Evolutionary conservation across 352 stramenopile genomes (phyloP), one percentile per base, ranked within the genome.

Genomic region (Globisporangium barbulae): DNA sequence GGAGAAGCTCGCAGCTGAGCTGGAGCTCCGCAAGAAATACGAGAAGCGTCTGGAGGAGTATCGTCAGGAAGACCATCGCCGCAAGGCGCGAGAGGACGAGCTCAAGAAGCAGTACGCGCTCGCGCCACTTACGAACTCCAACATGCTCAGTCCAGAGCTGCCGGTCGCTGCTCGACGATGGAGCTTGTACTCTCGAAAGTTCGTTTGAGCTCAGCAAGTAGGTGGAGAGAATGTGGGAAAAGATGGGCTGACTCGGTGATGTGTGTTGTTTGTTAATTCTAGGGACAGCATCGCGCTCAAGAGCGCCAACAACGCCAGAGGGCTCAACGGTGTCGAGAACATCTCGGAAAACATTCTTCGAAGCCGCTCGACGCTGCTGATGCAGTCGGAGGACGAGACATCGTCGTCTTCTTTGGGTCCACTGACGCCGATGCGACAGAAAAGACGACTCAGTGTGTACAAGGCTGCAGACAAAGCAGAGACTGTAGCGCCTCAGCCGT

Each of bases 21-120:
- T 85, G 7, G 83, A 91, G 42, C 66, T 91, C 10, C 78, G 83
- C 22, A 84, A 76, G 39, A 92, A 92, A 54, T 94, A 87, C 56
- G 85, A 94, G 42, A 89, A 88, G 63, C 72, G 81, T 0, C 68
- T 91, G 0, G 78, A 91, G 57, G 83, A 91, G 45, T 91, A 93
- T 31, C 74, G 83, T 3, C 79, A 90, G 25, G 78, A 90, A 41
- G 81, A 90, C 13, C 66, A 79, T 35, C 70, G 73, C 5, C 72
- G 83, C 52, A 75, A 67, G 30, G 59, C 69, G 4, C 85, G 81
- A 60, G 78, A 83, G 5, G 78, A 88, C 19, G 78, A 88, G 15
- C 67, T 71, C 10, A 85, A 72, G 54, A 72, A 71, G 54, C 65
- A 74, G 58, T 66, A 78, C 37, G 65, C 64, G 53, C 77, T 79